Evolutionary conservation across 106 monocot genomes (phyloP), one percentile per base, ranked within the genome.

Genomic region (Apostasia ramifera): DNA sequence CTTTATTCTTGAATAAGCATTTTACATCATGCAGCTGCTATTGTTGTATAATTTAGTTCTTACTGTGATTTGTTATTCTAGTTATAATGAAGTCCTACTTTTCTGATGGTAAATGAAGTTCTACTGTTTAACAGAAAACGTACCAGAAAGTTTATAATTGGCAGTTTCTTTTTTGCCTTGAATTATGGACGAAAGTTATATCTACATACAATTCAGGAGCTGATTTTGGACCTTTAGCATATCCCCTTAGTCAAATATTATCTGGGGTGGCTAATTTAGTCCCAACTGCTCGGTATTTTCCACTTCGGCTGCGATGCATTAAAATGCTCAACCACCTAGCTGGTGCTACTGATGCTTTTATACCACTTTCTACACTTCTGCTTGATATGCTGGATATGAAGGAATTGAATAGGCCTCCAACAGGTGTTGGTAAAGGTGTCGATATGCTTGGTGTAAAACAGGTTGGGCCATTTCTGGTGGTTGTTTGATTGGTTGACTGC

Each of bases 101-200:
- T 47, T 65, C 26, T 26, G 26, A 26, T 26, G 26, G 26, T 26
- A 26, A 26, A 26, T 26, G 26, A 26, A 26, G 26, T 26, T 0
- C 26, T 26, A 26, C 26, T 65, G 15, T 49, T 67, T 53, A 67
- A 48, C 87, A 98, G 87, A 89, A 90, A 78, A 74, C 89, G 57
- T 92, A 92, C 53, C 85, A 87, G 75, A 92, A 89, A 70, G 92
- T 92, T 59, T 98, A 92, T 76, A 90, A 98, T 56, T 98, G 97
- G 92, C 89, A 98, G 74, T 98, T 86, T 59, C 80, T 92, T 47
- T 75, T 72, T 63, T 98, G 97, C 70, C 92, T 98, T 69, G 92
- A 98, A 67, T 79, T 98, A 48, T 98, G 97, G 97, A 92, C 92
- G 10, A 66, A 69, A 61, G 80, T 98, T 44, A 77, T 98, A 46